phyloP scores from a whole-genome alignment of 129 eudicot species.

The Flaveria sonorensis region DNA sequence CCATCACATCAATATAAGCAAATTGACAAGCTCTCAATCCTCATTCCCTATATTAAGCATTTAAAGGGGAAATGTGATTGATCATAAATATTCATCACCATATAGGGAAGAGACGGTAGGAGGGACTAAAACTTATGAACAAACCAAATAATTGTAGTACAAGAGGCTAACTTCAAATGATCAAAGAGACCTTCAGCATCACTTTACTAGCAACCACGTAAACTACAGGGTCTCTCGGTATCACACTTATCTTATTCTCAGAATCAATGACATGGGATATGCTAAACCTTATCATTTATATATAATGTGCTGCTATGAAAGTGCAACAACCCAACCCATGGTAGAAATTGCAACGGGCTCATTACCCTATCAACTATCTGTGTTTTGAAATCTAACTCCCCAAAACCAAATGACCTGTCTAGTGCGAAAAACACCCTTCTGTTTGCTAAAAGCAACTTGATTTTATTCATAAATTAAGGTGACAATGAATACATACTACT shows the following conservation, averaged over 20 bases:
- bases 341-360: neutral
- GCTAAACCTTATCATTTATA: neutral
- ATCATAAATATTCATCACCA: neutral
- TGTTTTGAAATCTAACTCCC: neutral
- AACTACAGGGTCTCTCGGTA: constrained; percentile 5
- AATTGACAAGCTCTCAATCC: neutral
- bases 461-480: too few species aligned
- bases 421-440: neutral
- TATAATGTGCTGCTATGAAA: neutral
- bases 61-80: constrained; percentile 11
- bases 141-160: neutral
- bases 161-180: constrained; percentile 8
- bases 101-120: neutral
- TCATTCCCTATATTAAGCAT: constrained; percentile 3
- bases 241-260: neutral
- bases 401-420: neutral
- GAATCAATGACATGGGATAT: neutral
- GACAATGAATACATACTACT: too few species aligned
- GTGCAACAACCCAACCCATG: constrained; percentile 3
- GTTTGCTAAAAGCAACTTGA: neutral
- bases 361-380: neutral
- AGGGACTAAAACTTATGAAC: neutral
- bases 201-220: neutral
- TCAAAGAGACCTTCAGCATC: neutral
- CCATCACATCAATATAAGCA: neutral